Conservation (phyloP, 192 early-diverging fungal genomes). For the Rhizophagus clarus region DNA sequence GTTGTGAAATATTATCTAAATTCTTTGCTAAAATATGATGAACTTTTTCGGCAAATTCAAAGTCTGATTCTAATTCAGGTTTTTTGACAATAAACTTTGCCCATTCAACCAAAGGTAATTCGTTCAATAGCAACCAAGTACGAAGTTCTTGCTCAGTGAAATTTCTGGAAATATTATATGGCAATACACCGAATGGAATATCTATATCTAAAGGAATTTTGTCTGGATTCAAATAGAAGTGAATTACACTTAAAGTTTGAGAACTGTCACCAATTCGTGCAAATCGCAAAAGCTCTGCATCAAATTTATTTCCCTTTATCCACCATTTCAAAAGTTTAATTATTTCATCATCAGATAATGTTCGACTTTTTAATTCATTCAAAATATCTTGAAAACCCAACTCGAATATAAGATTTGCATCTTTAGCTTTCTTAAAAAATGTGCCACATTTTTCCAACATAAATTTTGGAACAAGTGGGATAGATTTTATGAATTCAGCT, state of each 20-base stretch:
- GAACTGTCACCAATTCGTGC: constrained; percentile 50
- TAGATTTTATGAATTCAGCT: constrained; percentile 60
- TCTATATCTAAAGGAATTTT: neutral
- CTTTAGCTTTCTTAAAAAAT: constrained; percentile 52
- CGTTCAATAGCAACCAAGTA: neutral
- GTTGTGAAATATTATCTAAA: constrained; percentile 36
- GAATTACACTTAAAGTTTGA: constrained; percentile 50
- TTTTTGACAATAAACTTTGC: neutral
- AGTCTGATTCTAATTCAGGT: constrained; percentile 34
- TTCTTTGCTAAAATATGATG: constrained; percentile 57
- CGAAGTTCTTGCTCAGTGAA: neutral
- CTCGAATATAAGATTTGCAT: constrained; percentile 41
- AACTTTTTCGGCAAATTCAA: constrained; percentile 69
- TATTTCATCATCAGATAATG: constrained; percentile 60
- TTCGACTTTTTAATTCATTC: constrained; percentile 60
- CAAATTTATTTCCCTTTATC: constrained; percentile 48
- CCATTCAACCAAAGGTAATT: neutral
- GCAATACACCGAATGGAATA: neutral
- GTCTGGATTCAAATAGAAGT: constrained; percentile 59
- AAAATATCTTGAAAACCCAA: constrained; percentile 68
- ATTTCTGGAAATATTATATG: constrained; percentile 1
- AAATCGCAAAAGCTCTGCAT: constrained; percentile 47
- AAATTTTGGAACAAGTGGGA: constrained; percentile 58
- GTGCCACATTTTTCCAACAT: constrained; percentile 56
- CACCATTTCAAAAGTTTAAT: constrained; percentile 77